Conservation (phyloP, 352 stramenopile species). For the Phytophthora parvispora region DNA sequence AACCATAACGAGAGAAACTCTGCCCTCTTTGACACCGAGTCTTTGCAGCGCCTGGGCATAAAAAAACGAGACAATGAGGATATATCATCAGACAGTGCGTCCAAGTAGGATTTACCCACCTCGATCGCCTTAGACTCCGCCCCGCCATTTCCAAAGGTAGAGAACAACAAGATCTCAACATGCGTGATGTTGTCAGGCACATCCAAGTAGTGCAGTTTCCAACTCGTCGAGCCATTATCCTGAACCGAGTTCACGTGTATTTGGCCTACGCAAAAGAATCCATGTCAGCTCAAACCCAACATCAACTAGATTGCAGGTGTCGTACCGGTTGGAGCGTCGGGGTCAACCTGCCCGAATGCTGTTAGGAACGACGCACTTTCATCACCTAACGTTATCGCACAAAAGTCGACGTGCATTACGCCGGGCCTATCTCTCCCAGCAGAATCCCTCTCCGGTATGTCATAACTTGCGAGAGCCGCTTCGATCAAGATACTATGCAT, state of each 20-base stretch:
- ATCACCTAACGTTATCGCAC: not conserved
- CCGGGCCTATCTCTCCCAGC: not conserved
- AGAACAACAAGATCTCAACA: not conserved
- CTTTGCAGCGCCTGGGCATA: not conserved
- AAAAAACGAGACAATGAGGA: not conserved
- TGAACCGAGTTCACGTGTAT: not conserved
- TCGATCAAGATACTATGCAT: not conserved
- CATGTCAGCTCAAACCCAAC: not conserved
- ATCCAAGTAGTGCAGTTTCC: not conserved
- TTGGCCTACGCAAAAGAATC: not conserved
- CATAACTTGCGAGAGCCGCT: not conserved
- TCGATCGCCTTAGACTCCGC: constrained; percentile 1
- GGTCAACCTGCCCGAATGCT: not conserved
- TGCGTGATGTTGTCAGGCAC: not conserved
- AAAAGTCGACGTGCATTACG: not conserved
- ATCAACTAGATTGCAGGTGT: not conserved
- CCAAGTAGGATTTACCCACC: not conserved
- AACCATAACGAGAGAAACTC: not conserved
- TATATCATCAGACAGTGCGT: not conserved
- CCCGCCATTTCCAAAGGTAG: not conserved
- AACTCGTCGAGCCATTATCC: not conserved
- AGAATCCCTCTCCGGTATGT: not conserved
- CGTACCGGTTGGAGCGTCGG: not conserved
- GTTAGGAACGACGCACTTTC: not conserved
- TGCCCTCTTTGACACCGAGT: not conserved